Percentiles rank a stretch among this genome's conserved stretches.
Conservation (phyloP, 805 yeast species). For the Metschnikowia santaceciliae region DNA sequence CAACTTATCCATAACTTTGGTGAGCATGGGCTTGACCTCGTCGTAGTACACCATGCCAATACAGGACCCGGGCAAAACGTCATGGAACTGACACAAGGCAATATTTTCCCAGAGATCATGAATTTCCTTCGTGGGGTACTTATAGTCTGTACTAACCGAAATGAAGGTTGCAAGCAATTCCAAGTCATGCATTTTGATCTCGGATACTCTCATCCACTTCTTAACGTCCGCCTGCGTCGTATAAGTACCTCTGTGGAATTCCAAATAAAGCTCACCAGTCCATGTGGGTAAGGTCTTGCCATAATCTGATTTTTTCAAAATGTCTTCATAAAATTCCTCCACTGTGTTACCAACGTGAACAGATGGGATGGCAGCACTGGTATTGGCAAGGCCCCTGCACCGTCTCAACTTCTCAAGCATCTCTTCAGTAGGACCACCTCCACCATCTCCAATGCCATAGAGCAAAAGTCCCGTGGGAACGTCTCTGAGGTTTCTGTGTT, state of each 20-base stretch:
- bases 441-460: constrained; percentile 96
- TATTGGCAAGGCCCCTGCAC: constrained; percentile 81
- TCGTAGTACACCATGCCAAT: constrained; percentile 85
- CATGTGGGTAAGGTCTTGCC: constrained; percentile 77
- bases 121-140: constrained; percentile 68
- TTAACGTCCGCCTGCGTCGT: constrained; percentile 90
- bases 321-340: constrained; percentile 71
- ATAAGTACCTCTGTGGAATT: constrained; percentile 95
- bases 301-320: constrained; percentile 56
- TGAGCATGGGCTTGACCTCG: constrained; percentile 78
- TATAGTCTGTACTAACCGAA: constrained; percentile 52
- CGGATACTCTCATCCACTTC: constrained; percentile 71
- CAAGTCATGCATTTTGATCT: constrained; percentile 75
- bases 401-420: constrained; percentile 92
- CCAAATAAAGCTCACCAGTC: constrained; percentile 92
- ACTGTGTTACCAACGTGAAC: constrained; percentile 75
- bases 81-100: constrained; percentile 91
- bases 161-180: constrained; percentile 80
- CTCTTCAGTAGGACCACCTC: constrained; percentile 95
- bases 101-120: constrained; percentile 83
- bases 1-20: constrained; percentile 50
- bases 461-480: constrained; percentile 78
- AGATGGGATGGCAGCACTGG: constrained; percentile 75
- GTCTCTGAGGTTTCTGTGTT: constrained; percentile 79
- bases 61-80: constrained; percentile 96